Percentiles rank a stretch among this genome's conserved stretches.
phyloP scores from a whole-genome alignment of 2,329 filamentous ascomycete species.

The Calonectria pteridis region DNA sequence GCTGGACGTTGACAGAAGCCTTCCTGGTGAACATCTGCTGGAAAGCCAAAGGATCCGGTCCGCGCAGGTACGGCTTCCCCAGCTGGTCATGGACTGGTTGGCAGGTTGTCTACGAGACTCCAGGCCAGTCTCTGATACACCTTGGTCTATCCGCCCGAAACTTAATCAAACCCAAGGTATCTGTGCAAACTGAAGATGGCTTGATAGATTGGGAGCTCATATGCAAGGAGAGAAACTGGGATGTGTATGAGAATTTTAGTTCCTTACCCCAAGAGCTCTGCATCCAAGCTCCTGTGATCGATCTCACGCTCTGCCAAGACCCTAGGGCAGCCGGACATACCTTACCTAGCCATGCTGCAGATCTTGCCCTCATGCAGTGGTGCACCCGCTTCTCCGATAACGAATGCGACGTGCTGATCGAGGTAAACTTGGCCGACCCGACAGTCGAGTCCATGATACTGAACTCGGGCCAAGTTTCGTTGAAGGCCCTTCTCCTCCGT shows the following conservation, averaged over 20 bases:
- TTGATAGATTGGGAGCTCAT: neutral
- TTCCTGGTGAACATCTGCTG: conserved; percentile 21
- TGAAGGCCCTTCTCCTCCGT: conserved; percentile 22
- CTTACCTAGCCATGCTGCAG: conserved; percentile 7
- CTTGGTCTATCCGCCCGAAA: neutral
- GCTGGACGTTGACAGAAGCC: conserved; percentile 22
- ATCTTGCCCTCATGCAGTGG: neutral
- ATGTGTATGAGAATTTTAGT: neutral
- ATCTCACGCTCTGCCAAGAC: neutral
- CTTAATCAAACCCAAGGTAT: neutral
- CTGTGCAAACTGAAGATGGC: neutral
- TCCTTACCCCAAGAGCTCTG: conserved; percentile 18
- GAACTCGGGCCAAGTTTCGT: neutral
- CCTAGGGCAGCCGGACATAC: neutral
- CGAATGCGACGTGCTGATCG: conserved; percentile 19
- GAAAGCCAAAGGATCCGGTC: neutral
- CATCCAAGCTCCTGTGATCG: conserved; percentile 3
- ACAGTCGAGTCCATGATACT: neutral
- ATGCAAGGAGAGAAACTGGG: neutral
- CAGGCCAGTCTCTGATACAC: neutral
- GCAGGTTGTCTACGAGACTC: conserved; percentile 13
- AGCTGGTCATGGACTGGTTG: conserved; percentile 31
- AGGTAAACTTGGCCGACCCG: conserved; percentile 17
- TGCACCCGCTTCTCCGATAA: conserved; percentile 13
- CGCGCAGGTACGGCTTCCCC: conserved; percentile 8